A percentile compares a stretch with the other conserved stretches of the same genome.
These are phyloP conservation scores for Erigeron canadensis DNA, from an alignment of 129 eudicot genomes.

Conservation along the genomic window DNA sequence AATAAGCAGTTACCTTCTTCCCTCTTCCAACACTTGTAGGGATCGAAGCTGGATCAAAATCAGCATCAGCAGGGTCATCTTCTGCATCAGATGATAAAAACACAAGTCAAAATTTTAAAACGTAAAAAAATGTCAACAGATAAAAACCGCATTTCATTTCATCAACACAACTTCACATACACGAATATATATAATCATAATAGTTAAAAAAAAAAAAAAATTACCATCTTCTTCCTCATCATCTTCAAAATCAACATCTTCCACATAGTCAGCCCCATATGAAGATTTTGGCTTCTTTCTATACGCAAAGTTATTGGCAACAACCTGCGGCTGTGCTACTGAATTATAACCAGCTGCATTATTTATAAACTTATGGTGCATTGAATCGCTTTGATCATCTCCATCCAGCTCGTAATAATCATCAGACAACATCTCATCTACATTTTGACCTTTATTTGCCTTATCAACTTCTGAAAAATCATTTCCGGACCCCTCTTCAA, in stretches of 20 bases:
- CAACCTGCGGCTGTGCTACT: conserved; percentile 37
- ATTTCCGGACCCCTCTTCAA: conserved; percentile 55
- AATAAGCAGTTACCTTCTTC: conserved; percentile 45
- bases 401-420: conserved; percentile 94
- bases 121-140: neutral
- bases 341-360: conserved; percentile 46
- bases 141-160: neutral
- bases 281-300: conserved; percentile 51
- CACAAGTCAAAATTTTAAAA: neutral
- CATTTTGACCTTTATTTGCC: conserved; percentile 45
- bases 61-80: conserved; percentile 99
- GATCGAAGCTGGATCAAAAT: conserved; percentile 77
- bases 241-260: conserved; percentile 58
- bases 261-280: conserved; percentile 37
- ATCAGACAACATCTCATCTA: conserved; percentile 92
- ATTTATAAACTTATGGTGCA: conserved; percentile 49
- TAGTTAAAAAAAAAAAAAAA: neutral
- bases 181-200: neutral
- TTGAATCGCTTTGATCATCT: conserved; percentile 72
- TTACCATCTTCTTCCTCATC: conserved; percentile 66
- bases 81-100: conserved; percentile 47
- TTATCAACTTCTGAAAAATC: conserved; percentile 48
- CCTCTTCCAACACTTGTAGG: conserved; percentile 48
- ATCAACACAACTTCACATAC: conserved; percentile 7
- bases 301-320: conserved; percentile 32